A percentile compares a stretch with the other conserved stretches of the same genome.
Evolutionary conservation across 208 protist genomes (phyloP).

Genomic region (Phytomonas sp.): DNA sequence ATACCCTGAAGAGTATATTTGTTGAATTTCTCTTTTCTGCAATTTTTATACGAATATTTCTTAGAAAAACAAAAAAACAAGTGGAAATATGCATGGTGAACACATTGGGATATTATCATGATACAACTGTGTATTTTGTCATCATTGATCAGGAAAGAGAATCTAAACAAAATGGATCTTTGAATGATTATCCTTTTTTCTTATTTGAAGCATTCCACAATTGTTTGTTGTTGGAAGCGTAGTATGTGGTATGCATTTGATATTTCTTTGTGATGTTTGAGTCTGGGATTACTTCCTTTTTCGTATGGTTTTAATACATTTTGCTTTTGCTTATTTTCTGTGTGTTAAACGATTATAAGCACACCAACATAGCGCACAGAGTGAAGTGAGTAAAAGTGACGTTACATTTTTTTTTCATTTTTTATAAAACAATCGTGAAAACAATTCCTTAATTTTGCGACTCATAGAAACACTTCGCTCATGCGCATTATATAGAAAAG

Average conservation of each 20-base stretch:
- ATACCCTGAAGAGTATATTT: slow-evolving; percentile 2
- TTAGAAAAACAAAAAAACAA: slow-evolving; percentile 7
- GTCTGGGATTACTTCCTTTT: no score
- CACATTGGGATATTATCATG: not conserved
- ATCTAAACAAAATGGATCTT: not conserved
- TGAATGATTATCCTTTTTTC: not conserved
- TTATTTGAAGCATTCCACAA: not conserved
- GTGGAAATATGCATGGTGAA: not conserved
- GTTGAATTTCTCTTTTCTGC: slow-evolving; percentile 7
- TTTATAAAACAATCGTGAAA: no score
- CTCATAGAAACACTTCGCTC: no score
- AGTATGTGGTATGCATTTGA: not conserved
- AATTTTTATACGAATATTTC: slow-evolving; percentile 7
- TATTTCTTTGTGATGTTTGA: no score
- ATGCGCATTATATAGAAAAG: no score
- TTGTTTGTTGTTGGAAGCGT: not conserved
- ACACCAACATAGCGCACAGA: no score
- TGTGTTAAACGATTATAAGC: no score
- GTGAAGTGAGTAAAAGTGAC: no score
- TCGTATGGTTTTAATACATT: not conserved
- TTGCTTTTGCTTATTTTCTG: not conserved
- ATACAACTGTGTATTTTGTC: not conserved
- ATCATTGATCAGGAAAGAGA: not conserved
- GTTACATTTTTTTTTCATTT: no score
- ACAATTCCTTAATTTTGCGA: no score